These are phyloP conservation scores for Colletotrichum abscissum DNA, from an alignment of 2,329 filamentous ascomycete species.

Conservation along the genomic window DNA sequence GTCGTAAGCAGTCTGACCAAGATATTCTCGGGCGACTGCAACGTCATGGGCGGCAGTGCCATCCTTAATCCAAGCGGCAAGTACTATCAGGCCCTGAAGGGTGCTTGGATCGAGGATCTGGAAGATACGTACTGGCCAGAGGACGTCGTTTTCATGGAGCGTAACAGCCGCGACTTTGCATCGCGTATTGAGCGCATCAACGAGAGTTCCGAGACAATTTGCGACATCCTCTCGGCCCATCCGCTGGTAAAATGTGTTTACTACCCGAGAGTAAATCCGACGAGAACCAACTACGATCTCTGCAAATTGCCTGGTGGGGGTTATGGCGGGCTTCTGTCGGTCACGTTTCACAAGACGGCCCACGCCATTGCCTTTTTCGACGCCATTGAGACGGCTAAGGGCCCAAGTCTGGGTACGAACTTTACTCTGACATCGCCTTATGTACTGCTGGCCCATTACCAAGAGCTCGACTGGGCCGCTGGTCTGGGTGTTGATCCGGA, in stretches of 20 bases:
- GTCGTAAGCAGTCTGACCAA: slow-evolving; percentile 97
- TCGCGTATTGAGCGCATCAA: slow-evolving; percentile 87
- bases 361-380: slow-evolving; percentile 89
- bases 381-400: slow-evolving; percentile 87
- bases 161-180: slow-evolving; percentile 94
- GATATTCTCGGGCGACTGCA: slow-evolving; percentile 96
- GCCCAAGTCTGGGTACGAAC: slow-evolving; percentile 94
- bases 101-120: slow-evolving; percentile 72
- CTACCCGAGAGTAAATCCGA: slow-evolving; percentile 85
- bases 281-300: slow-evolving; percentile 79
- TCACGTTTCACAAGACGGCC: slow-evolving; percentile 77
- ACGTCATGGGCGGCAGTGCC: slow-evolving; percentile 93
- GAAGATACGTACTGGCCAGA: slow-evolving; percentile 96
- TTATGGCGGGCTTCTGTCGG: slow-evolving; percentile 90
- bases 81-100: slow-evolving; percentile 78
- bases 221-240: slow-evolving; percentile 73
- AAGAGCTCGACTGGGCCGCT: slow-evolving; percentile 90
- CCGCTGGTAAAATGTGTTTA: slow-evolving; percentile 79
- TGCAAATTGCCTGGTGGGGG: slow-evolving; percentile 80
- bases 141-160: slow-evolving; percentile 93
- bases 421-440: slow-evolving; percentile 95
- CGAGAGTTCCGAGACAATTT: slow-evolving; percentile 84
- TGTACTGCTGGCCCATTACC: slow-evolving; percentile 90
- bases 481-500: slow-evolving; percentile 84
- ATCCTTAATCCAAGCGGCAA: slow-evolving; percentile 74